Conservation (phyloP, 495 filamentous ascomycete species). For the Aspergillus bertholletiae region DNA sequence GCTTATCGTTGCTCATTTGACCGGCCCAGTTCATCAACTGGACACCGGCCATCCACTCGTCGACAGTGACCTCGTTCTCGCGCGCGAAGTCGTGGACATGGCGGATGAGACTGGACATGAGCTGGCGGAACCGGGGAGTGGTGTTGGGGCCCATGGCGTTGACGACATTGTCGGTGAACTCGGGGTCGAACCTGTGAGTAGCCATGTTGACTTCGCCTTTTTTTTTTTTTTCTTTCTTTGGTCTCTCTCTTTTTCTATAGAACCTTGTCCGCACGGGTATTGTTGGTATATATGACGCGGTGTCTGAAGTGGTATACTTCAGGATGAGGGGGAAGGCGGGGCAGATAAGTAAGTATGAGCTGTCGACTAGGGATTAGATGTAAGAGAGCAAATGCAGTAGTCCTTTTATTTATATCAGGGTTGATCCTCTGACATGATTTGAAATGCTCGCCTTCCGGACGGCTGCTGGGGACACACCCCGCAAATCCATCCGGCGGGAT, state of each 20-base stretch:
- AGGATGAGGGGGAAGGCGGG: not conserved
- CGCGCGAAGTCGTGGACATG: slow-evolving; percentile 48
- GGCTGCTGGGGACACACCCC: not conserved
- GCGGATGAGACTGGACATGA: slow-evolving; percentile 40
- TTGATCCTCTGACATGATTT: slow-evolving; percentile 3
- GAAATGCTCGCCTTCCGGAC: slow-evolving; percentile 4
- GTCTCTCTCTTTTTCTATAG: no score
- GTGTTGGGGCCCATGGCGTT: slow-evolving; percentile 67
- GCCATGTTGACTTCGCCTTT: slow-evolving; percentile 24
- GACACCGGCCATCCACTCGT: slow-evolving; percentile 46
- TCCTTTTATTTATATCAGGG: no score
- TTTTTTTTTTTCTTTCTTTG: not conserved
- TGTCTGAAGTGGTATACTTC: no score
- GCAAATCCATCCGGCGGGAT: not conserved
- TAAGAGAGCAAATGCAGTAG: not conserved
- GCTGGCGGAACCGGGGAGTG: slow-evolving; percentile 47
- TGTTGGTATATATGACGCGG: no score
- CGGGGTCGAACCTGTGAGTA: slow-evolving; percentile 47
- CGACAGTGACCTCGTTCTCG: slow-evolving; percentile 46
- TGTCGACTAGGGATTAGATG: not conserved
- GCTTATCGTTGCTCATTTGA: slow-evolving; percentile 63
- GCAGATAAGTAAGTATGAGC: not conserved
- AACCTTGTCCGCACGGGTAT: no score
- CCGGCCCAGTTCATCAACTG: slow-evolving; percentile 69
- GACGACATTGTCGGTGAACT: slow-evolving; percentile 68